These are phyloP conservation scores for Isatis tinctoria DNA, from an alignment of 345 rosid species.

Conservation along the genomic window DNA sequence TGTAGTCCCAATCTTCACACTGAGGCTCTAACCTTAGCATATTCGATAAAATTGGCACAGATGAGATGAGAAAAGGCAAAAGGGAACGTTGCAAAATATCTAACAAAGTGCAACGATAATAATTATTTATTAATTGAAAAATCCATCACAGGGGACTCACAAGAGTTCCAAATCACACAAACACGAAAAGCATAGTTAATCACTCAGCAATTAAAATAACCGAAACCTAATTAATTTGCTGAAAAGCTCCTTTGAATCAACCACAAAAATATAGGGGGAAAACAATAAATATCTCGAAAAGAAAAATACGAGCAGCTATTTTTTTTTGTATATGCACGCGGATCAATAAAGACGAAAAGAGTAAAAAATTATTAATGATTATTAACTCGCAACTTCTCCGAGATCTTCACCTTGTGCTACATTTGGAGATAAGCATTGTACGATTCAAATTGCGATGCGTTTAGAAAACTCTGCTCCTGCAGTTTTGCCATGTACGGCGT, in stretches of 20 bases:
- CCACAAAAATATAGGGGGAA: constrained; percentile 10
- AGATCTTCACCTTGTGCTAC: constrained; percentile 33
- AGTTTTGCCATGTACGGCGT: constrained; percentile 45
- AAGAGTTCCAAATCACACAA: constrained; percentile 18
- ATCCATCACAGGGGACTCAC: not conserved
- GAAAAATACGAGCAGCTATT: not conserved
- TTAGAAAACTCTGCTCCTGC: constrained; percentile 58
- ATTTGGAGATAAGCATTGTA: constrained; percentile 41
- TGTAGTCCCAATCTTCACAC: not conserved
- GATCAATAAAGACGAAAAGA: constrained; percentile 13
- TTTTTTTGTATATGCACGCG: constrained; percentile 23
- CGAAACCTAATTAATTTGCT: constrained; percentile 15
- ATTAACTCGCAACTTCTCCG: constrained; percentile 15
- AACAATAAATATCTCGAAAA: not conserved
- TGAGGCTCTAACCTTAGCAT: not conserved
- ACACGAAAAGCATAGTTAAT: not conserved
- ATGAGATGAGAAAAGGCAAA: not conserved
- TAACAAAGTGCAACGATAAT: not conserved
- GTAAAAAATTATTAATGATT: constrained; percentile 2
- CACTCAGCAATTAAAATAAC: constrained; percentile 3
- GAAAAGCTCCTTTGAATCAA: constrained; percentile 21
- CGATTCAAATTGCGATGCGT: constrained; percentile 56
- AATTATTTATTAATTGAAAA: not conserved
- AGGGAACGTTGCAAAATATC: not conserved
- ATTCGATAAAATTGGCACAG: not conserved